A percentile compares a stretch with the other conserved stretches of the same genome.
Conservation (phyloP, 2,329 filamentous ascomycete species). For the Parastagonospora avenae region DNA sequence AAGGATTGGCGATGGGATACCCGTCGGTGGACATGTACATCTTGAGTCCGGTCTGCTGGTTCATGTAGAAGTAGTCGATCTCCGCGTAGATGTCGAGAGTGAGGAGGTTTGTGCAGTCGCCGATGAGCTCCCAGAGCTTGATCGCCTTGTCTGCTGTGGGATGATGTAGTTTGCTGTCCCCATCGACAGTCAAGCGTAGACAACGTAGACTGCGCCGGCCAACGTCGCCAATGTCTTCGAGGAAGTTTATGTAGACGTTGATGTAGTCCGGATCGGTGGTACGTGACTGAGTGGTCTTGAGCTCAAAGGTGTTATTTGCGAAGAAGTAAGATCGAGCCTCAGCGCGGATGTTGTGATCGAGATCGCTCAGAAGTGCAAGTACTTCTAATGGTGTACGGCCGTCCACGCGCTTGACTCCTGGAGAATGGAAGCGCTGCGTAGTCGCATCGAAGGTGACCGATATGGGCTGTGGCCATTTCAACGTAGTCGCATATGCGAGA, state of each 20-base stretch:
- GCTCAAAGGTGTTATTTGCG: constrained; percentile 3
- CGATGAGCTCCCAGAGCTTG: constrained; percentile 1
- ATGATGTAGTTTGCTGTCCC: constrained; percentile 1
- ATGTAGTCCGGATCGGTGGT: constrained; percentile 4
- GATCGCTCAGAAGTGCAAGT: constrained; percentile 2
- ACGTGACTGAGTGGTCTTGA: constrained; percentile 1
- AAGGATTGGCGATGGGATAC: constrained; percentile 1
- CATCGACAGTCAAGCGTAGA: constrained; percentile 2
- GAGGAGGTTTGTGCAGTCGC: not conserved
- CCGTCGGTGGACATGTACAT: constrained; percentile 1
- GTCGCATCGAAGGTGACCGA: not conserved
- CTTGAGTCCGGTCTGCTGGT: constrained; percentile 1
- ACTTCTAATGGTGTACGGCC: constrained; percentile 1
- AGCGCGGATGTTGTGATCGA: constrained; percentile 4
- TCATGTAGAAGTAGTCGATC: constrained; percentile 10
- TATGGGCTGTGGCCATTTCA: not conserved
- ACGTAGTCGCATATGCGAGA: not conserved
- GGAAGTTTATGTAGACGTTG: not conserved
- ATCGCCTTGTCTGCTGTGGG: not conserved
- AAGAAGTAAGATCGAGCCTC: constrained; percentile 9
- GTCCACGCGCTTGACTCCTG: not conserved
- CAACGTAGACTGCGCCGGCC: constrained; percentile 4
- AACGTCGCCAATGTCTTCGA: constrained; percentile 1
- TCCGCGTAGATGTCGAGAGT: constrained; percentile 3
- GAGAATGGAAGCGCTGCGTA: not conserved